Evolutionary conservation across 257 asterid species (phyloP).

Genomic region (Paraleonurus japonicus): DNA sequence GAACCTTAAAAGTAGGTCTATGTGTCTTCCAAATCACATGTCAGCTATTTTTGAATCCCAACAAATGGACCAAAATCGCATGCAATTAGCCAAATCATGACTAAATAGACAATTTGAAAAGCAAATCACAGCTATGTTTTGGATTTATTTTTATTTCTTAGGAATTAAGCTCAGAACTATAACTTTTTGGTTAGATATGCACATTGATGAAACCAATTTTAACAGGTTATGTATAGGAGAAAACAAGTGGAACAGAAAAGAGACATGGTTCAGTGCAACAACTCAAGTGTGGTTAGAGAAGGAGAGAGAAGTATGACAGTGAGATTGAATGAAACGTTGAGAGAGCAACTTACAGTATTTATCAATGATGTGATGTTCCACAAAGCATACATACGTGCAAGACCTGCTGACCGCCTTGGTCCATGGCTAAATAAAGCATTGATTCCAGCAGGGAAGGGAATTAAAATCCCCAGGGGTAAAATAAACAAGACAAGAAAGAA

Average conservation of each 20-base stretch:
- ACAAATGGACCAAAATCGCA: not conserved
- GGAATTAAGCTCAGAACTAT: not conserved
- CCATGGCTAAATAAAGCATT: constrained; percentile 97
- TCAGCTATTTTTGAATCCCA: not conserved
- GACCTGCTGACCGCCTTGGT: constrained; percentile 87
- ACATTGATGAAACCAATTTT: not conserved
- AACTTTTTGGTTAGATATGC: not conserved
- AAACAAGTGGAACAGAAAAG: not conserved
- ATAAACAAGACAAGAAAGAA: constrained; percentile 83
- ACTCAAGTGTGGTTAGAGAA: not conserved
- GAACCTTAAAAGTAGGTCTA: not conserved
- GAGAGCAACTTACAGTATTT: constrained; percentile 68
- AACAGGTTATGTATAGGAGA: not conserved
- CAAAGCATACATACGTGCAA: constrained; percentile 90
- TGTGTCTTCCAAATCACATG: not conserved
- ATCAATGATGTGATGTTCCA: constrained; percentile 87
- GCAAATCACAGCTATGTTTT: not conserved
- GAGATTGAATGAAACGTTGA: not conserved
- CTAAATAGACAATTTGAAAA: not conserved
- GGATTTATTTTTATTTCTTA: not conserved
- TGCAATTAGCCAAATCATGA: not conserved
- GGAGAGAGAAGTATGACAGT: not conserved
- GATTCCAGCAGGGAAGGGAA: constrained; percentile 97
- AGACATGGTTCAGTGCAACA: not conserved
- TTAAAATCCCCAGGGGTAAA: constrained; percentile 83